Base-by-base conservation (phyloP, 345 rosid species). In the Streptanthus diversifolius region DNA sequence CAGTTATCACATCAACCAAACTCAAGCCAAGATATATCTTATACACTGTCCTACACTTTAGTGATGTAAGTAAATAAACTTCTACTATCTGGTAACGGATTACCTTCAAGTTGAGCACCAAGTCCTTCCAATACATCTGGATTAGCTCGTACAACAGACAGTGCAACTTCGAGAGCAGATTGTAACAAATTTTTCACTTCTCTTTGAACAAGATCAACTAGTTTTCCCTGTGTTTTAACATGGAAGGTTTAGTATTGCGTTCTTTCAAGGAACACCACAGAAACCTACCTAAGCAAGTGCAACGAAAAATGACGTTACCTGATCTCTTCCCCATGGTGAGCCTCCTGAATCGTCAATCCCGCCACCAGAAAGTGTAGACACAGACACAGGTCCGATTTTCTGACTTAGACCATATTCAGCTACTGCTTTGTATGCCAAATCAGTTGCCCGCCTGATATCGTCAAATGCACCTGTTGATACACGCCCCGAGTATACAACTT, bases 361-460 rank as follows among this genome's bases (percentile, higher is more conserved):
- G 63, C 98, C 96, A 66, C 86, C 86, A 77, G 93, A 84, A 57
- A 95, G 92, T 6, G 92, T 88, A 51, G 92, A 86, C 54, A 95
- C 44, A 63, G 99, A 92, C 24, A 95, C 80, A 1, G 99, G 97
- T 22, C 98, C 99, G 17, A 95, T 82, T 39, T 84, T 83, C 77
- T 75, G 84, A 82, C 82, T 95, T 72, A 95, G 99, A 72, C 98
- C 98, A 80, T 95, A 95, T 86, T 92, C 98, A 63, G 98, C 98
- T 62, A 92, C 83, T 69, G 93, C 98, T 78, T 95, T 95, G 80
- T 90, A 95, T 21, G 99, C 99, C 85, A 95, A 80, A 71, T 90
- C 97, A 45, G 99, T 92, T 14, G 99, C 98, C 43, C 97, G 81
- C 59, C 96, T 80, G 55, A 95, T 95, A 80, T 95, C 99, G 73